Evolutionary conservation across 805 yeast species (phyloP).

Genomic region (Spathaspora hagerdaliae): DNA sequence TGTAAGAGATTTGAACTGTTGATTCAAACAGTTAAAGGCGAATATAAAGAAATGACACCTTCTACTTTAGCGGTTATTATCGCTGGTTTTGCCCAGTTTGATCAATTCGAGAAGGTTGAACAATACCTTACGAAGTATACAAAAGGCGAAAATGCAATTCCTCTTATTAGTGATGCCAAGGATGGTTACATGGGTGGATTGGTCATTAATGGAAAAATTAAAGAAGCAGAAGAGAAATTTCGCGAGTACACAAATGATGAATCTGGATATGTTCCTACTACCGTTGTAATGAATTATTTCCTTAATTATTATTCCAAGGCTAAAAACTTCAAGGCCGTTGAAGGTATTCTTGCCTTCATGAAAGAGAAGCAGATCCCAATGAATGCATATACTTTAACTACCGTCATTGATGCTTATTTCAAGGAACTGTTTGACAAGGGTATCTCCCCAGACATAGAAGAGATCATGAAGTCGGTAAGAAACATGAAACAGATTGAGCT

Average conservation of each 20-base stretch:
- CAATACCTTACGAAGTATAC: slow-evolving; percentile 28
- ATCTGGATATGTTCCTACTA: slow-evolving; percentile 38
- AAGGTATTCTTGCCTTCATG: slow-evolving; percentile 46
- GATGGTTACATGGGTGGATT: slow-evolving; percentile 46
- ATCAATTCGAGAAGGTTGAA: slow-evolving; percentile 40
- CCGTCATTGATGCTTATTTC: slow-evolving; percentile 51
- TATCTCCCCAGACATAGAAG: slow-evolving; percentile 35
- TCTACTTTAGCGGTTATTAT: slow-evolving; percentile 47
- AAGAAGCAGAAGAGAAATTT: slow-evolving; percentile 43
- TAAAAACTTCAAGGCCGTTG: slow-evolving; percentile 45
- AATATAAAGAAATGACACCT: slow-evolving; percentile 33
- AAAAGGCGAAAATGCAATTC: slow-evolving; percentile 14
- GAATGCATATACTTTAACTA: slow-evolving; percentile 61
- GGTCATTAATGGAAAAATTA: slow-evolving; percentile 32
- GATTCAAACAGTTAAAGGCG: slow-evolving; percentile 24
- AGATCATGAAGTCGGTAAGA: slow-evolving; percentile 40
- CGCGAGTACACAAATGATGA: slow-evolving; percentile 29
- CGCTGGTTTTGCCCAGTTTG: slow-evolving; percentile 42
- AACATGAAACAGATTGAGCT: slow-evolving; percentile 16
- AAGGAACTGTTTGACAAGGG: slow-evolving; percentile 44
- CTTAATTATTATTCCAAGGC: slow-evolving; percentile 38
- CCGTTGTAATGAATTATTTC: slow-evolving; percentile 50
- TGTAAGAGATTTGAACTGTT: slow-evolving; percentile 22
- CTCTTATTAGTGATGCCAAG: slow-evolving; percentile 36
- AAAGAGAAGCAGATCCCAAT: slow-evolving; percentile 39